A percentile compares a stretch with the other conserved stretches of the same genome.
Conservation (phyloP, 2,329 filamentous ascomycete genomes). For the Lojkania enalia region DNA sequence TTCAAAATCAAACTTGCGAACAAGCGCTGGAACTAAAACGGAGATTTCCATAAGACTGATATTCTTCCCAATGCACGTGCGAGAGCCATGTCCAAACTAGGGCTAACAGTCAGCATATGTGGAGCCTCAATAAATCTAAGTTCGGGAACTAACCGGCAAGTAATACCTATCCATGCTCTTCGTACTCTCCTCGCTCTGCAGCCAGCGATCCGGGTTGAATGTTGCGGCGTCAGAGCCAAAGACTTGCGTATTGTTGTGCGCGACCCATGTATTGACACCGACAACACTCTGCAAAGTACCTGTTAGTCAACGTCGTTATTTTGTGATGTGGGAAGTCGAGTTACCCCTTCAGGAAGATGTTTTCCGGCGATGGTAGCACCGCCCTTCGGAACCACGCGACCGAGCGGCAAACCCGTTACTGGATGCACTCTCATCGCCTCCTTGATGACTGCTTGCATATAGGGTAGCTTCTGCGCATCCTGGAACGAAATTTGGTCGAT, state of each 20-base stretch:
- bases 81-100: slow-evolving; percentile 10
- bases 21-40: not conserved
- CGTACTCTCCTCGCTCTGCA: not conserved
- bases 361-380: slow-evolving; percentile 19
- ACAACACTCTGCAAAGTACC: slow-evolving; percentile 5
- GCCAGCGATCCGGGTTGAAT: slow-evolving; percentile 8
- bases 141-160: not conserved
- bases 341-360: slow-evolving; percentile 22
- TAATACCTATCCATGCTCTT: not conserved
- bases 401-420: slow-evolving; percentile 24
- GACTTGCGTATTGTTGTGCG: not conserved
- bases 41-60: slow-evolving; percentile 9
- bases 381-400: slow-evolving; percentile 23
- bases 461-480: slow-evolving; percentile 31
- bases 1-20: not conserved
- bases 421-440: slow-evolving; percentile 32
- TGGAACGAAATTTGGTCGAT: slow-evolving; percentile 24
- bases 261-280: slow-evolving; percentile 3
- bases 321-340: not conserved
- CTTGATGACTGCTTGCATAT: slow-evolving; percentile 33
- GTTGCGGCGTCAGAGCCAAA: slow-evolving; percentile 1
- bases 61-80: slow-evolving; percentile 12
- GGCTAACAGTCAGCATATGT: slow-evolving; percentile 2
- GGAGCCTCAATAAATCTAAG: not conserved
- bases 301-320: not conserved